Evolutionary conservation across 2,329 filamentous ascomycete genomes (phyloP).

Genomic region (Bipolaris victoriae): DNA sequence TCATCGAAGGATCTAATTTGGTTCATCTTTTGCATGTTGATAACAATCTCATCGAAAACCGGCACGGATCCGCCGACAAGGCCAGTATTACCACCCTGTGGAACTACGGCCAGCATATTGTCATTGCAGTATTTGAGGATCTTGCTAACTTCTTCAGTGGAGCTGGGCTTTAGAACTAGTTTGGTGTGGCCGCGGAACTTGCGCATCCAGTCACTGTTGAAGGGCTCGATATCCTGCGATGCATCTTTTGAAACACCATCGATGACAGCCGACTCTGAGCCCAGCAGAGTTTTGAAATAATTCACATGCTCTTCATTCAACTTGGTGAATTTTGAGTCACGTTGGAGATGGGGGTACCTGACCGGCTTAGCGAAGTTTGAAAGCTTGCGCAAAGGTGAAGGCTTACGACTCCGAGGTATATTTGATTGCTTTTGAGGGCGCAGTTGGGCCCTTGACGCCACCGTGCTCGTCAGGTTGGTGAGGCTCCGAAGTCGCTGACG

Average conservation of each 20-base stretch:
- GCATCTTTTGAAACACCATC: constrained; percentile 80
- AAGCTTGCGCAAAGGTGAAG: background rate
- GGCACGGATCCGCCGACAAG: constrained; percentile 94
- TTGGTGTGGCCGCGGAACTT: constrained; percentile 93
- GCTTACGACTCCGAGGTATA: constrained; percentile 79
- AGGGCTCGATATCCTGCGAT: constrained; percentile 82
- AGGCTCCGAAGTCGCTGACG: constrained; percentile 52
- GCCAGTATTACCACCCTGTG: constrained; percentile 96
- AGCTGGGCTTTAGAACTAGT: constrained; percentile 83
- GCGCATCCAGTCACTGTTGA: constrained; percentile 98
- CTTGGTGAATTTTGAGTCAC: constrained; percentile 75
- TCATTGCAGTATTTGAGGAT: constrained; percentile 96
- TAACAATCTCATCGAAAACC: constrained; percentile 96
- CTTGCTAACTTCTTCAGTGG: constrained; percentile 86
- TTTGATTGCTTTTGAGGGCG: constrained; percentile 61
- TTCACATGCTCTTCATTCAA: constrained; percentile 80
- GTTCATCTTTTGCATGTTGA: constrained; percentile 91
- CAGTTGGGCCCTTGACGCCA: constrained; percentile 40
- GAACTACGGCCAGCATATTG: constrained; percentile 88
- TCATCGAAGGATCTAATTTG: constrained; percentile 89
- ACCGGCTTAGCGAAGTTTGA: constrained; percentile 5
- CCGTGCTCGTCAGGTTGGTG: constrained; percentile 48
- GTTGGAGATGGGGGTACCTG: constrained; percentile 77
- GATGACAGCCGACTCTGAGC: constrained; percentile 77
- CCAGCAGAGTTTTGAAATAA: constrained; percentile 82